Conservation (phyloP, 768 basidiomycete species). For the Brasilioporus rufonigricans region DNA sequence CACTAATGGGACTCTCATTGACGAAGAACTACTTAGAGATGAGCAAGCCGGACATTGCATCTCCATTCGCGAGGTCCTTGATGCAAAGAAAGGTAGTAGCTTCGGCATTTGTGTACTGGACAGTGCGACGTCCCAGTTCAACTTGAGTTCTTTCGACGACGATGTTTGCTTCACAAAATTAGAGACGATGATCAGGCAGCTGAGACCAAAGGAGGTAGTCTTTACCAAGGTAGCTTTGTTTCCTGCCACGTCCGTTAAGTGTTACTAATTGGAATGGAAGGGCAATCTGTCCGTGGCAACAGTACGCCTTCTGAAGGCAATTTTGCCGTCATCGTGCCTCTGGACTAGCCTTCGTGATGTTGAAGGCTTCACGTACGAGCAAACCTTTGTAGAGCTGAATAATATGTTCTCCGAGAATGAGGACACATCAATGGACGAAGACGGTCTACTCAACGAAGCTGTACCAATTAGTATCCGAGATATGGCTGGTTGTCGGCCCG, state of each 20-base stretch:
- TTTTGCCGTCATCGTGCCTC: conserved; percentile 76
- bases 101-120: conserved; percentile 94
- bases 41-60: conserved; percentile 97
- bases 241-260: background rate
- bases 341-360: conserved; percentile 85
- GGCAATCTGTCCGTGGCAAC: conserved; percentile 85
- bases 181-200: conserved; percentile 89
- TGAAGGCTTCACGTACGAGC: conserved; percentile 79
- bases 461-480: conserved; percentile 74
- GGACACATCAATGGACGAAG: conserved; percentile 47
- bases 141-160: conserved; percentile 85
- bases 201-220: conserved; percentile 88
- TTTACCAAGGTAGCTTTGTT: conserved; percentile 68
- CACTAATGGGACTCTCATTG: conserved; percentile 94
- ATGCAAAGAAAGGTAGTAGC: conserved; percentile 40
- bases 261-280: conserved; percentile 37
- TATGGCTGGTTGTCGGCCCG: conserved; percentile 61
- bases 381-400: conserved; percentile 67
- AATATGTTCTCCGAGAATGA: conserved; percentile 54
- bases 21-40: conserved; percentile 81
- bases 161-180: conserved; percentile 90
- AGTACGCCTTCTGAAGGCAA: conserved; percentile 73
- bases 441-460: conserved; percentile 31
- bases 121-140: conserved; percentile 94
- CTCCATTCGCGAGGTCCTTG: conserved; percentile 66